A percentile compares a stretch with the other conserved stretches of the same genome.
Evolutionary conservation across 352 stramenopile genomes (phyloP).

Genomic region (Globisporangium cystogenes): DNA sequence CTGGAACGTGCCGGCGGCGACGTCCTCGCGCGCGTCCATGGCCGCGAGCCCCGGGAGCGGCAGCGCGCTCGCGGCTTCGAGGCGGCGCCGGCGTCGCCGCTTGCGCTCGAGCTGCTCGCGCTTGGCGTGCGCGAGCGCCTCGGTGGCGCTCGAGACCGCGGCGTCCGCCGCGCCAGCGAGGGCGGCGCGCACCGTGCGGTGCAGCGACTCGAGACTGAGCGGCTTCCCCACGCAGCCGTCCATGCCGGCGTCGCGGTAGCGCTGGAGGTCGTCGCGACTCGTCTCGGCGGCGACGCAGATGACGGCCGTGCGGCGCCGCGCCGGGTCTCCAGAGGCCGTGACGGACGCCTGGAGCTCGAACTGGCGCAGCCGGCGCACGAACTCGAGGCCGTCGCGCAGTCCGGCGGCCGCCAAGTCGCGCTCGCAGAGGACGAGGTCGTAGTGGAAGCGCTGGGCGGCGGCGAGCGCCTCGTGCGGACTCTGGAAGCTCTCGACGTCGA

Average conservation of each 20-base stretch:
- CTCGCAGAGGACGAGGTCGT: conserved; percentile 85
- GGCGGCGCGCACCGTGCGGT: conserved; percentile 78
- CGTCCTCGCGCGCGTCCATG: conserved; percentile 48
- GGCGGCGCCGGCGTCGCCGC: conserved; percentile 20
- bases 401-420: conserved; percentile 35
- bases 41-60: conserved; percentile 37
- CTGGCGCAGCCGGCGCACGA: conserved; percentile 73
- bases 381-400: conserved; percentile 60
- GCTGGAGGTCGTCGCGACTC: conserved; percentile 56
- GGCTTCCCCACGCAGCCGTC: conserved; percentile 89
- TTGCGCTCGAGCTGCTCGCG: conserved; percentile 34
- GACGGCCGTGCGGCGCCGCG: conserved; percentile 38
- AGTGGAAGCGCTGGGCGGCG: conserved; percentile 40
- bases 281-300: conserved; percentile 72
- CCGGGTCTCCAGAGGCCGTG: conserved; percentile 1
- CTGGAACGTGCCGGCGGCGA: conserved; percentile 66
- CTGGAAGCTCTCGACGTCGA: conserved; percentile 61
- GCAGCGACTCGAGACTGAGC: conserved; percentile 48
- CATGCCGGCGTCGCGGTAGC: conserved; percentile 89
- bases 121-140: conserved; percentile 41
- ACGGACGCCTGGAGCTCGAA: conserved; percentile 64
- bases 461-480: conserved; percentile 46
- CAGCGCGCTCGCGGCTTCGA: conserved; percentile 37
- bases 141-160: conserved; percentile 24
- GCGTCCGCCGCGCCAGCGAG: conserved; percentile 23